phyloP scores from a whole-genome alignment of 768 basidiomycete species.

The Lenzites betulinus region DNA sequence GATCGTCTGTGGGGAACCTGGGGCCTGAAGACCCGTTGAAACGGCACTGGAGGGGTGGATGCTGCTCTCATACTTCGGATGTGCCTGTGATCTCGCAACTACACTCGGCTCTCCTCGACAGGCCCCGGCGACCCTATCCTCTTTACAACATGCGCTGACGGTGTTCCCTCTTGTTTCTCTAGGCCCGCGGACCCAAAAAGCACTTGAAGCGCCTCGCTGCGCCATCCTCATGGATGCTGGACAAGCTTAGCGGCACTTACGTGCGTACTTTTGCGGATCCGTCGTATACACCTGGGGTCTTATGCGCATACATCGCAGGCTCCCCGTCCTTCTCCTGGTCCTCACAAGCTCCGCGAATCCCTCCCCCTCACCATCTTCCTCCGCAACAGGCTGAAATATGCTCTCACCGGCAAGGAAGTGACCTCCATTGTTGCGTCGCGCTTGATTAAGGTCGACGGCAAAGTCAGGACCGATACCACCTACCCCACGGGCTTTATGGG shows the following conservation, averaged over 20 bases:
- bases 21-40: slow-evolving; percentile 5
- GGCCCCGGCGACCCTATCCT: slow-evolving; percentile 9
- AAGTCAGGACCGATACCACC: slow-evolving; percentile 97
- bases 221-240: slow-evolving; percentile 99
- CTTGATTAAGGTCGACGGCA: slow-evolving; percentile 96
- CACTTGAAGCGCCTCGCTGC: slow-evolving; percentile 97
- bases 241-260: slow-evolving; percentile 95
- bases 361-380: slow-evolving; percentile 97
- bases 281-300: slow-evolving; percentile 1
- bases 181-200: slow-evolving; percentile 99
- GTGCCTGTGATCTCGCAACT: slow-evolving; percentile 23
- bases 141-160: slow-evolving; percentile 22
- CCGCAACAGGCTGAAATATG: slow-evolving; percentile 99
- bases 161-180: slow-evolving; percentile 24
- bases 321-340: slow-evolving; percentile 96
- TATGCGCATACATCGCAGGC: slow-evolving; percentile 51
- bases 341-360: slow-evolving; percentile 98
- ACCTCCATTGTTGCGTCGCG: slow-evolving; percentile 94
- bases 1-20: slow-evolving; percentile 7
- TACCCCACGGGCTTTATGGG: slow-evolving; percentile 98
- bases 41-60: slow-evolving; percentile 33
- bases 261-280: slow-evolving; percentile 48
- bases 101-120: slow-evolving; percentile 9
- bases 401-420: slow-evolving; percentile 95
- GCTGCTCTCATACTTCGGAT: slow-evolving; percentile 30